Base-by-base conservation (phyloP, 306 rosid species). In the Sechiopsis laciniata region DNA sequence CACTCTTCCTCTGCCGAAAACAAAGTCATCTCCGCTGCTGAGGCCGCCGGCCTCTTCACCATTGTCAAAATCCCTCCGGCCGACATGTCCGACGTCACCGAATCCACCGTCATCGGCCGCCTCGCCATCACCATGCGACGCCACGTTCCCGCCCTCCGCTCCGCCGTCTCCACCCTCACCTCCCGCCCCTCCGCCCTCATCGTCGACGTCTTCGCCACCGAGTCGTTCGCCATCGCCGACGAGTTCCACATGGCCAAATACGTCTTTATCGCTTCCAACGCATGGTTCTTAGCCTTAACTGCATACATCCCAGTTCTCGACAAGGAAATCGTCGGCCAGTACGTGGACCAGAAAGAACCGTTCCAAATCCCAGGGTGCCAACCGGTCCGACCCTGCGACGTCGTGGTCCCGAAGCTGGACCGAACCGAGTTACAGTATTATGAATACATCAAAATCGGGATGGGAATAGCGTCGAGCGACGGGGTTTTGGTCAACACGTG, bases 401-500 rank as follows among this genome's bases (percentile, higher is more conserved):
- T 78, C 8, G 11, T 57, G 11, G 78, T 65, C 55, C 50, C 82
- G 0, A 67, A 74, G 74, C 71, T 74, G 13, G 78, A 73, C 55
- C 78, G 82, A 17, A 52, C 51, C 29, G 14, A 75, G 15, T 22
- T 0, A 0, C 78, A 75, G 63, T 75, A 75, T 8, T 7, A 11
- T 6, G 78, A 75, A 48, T 51, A 26, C 40, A 40, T 52, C 0
- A 35, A 17, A 45, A 2, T 63, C 0, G 78, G 78, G 48, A 15
- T 5, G 56, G 63, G 8, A 19, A 4, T 75, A 8, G 77, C 74
- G 11, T 11, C 51, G 6, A 29, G 70, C 55, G 75, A 80, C 51
- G 80, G 83, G 35, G 54, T 80, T 45, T 46, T 80, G 20, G 77
- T 80, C 10, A 80, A 80, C 29, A 54, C 77, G 32, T 75, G 80